Evolutionary conservation across 2,329 filamentous ascomycete species (phyloP).

Genomic region (Fusarium abutilonis): DNA sequence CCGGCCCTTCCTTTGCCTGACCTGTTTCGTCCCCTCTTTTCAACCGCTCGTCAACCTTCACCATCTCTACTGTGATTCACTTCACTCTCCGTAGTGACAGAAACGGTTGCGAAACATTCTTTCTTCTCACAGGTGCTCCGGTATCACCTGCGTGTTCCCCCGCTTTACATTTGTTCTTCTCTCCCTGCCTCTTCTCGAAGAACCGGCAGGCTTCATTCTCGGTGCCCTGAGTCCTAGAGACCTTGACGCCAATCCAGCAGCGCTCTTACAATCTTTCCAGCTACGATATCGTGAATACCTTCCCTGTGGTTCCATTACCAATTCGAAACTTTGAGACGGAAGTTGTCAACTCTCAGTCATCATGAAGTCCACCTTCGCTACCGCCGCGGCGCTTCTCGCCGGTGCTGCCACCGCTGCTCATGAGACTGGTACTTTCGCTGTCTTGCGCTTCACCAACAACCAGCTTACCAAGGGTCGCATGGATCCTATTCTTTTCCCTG

Average conservation of each 20-base stretch:
- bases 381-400: constrained; percentile 53
- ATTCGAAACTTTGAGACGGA: constrained; percentile 11
- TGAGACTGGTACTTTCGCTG: constrained; percentile 68
- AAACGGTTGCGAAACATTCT: constrained; percentile 38
- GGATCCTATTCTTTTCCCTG: constrained; percentile 76
- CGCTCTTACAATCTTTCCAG: constrained; percentile 19
- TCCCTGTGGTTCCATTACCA: constrained; percentile 4
- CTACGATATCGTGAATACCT: not conserved
- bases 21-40: constrained; percentile 48
- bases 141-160: constrained; percentile 46
- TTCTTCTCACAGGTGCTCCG: constrained; percentile 50
- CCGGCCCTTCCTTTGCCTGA: constrained; percentile 30
- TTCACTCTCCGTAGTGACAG: constrained; percentile 33
- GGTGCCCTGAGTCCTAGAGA: constrained; percentile 42
- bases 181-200: constrained; percentile 24
- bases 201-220: constrained; percentile 34
- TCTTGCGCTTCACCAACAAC: constrained; percentile 75
- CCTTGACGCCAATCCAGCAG: constrained; percentile 24
- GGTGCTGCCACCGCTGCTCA: constrained; percentile 51
- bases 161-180: constrained; percentile 26
- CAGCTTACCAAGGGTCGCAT: constrained; percentile 69
- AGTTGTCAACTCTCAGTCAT: constrained; percentile 15
- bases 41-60: constrained; percentile 37
- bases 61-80: constrained; percentile 37
- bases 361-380: constrained; percentile 51